These are phyloP conservation scores for Hyphodiscus sp. DNA, from an alignment of 2,329 filamentous ascomycete genomes.

Conservation along the genomic window DNA sequence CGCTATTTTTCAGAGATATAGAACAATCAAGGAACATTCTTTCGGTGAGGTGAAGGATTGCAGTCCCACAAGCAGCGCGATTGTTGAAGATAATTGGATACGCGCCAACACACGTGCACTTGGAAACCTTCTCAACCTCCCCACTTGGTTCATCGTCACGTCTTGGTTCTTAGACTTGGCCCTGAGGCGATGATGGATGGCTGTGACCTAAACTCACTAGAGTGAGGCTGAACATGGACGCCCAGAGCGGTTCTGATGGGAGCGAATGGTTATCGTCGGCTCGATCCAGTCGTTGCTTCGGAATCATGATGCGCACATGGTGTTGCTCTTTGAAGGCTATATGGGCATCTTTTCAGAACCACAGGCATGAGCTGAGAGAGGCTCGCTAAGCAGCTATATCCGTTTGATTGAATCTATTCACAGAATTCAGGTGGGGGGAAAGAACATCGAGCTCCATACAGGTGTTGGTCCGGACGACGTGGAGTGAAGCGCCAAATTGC, in stretches of 20 bases:
- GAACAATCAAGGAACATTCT: neutral
- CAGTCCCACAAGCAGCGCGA: neutral
- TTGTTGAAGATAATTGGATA: neutral
- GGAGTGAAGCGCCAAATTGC: too few relatives aligned
- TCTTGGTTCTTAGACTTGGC: neutral
- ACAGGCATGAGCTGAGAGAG: neutral
- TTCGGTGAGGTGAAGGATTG: neutral
- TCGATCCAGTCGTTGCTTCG: too few relatives aligned
- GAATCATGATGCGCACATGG: too few relatives aligned
- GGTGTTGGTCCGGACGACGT: neutral
- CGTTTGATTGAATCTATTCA: neutral
- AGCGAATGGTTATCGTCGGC: neutral
- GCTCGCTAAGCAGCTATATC: neutral
- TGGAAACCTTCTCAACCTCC: neutral
- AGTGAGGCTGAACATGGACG: neutral
- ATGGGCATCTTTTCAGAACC: neutral
- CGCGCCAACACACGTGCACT: neutral
- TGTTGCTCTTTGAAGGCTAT: neutral
- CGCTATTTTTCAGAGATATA: neutral
- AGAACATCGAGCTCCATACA: neutral
- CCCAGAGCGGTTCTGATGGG: neutral
- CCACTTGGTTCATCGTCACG: neutral
- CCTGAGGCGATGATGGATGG: neutral
- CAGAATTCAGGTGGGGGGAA: neutral
- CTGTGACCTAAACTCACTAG: neutral